Evolutionary conservation across 2,329 filamentous ascomycete genomes (phyloP).

Genomic region (Phialocephala sp.): DNA sequence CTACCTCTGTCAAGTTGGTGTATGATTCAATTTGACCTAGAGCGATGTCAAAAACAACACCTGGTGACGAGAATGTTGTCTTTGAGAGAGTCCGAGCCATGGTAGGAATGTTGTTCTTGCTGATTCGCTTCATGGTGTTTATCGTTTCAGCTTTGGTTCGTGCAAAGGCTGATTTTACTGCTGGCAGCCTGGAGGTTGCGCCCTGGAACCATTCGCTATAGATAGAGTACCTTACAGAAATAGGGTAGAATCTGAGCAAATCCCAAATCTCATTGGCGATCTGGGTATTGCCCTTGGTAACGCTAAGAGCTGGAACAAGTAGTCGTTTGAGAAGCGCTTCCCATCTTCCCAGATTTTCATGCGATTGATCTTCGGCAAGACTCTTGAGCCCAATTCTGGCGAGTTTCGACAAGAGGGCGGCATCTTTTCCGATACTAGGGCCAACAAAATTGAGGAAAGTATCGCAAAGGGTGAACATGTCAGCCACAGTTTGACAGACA

Average conservation of each 20-base stretch:
- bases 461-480: slow-evolving; percentile 85
- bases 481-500: slow-evolving; percentile 86
- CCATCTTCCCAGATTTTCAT: slow-evolving; percentile 79
- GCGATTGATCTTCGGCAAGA: slow-evolving; percentile 71
- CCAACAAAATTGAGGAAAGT: slow-evolving; percentile 86
- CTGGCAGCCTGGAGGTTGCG: slow-evolving; percentile 74
- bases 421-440: slow-evolving; percentile 86
- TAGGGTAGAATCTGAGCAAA: slow-evolving; percentile 79
- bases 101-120: slow-evolving; percentile 81
- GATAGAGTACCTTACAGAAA: slow-evolving; percentile 79
- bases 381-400: slow-evolving; percentile 84
- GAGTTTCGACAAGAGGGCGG: slow-evolving; percentile 78
- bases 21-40: slow-evolving; percentile 93
- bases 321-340: slow-evolving; percentile 81
- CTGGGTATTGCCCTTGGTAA: slow-evolving; percentile 83
- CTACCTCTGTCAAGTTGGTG: slow-evolving; percentile 90
- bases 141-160: slow-evolving; percentile 79
- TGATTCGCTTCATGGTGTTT: slow-evolving; percentile 86
- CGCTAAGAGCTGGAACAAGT: slow-evolving; percentile 85
- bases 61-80: slow-evolving; percentile 88
- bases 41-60: slow-evolving; percentile 87
- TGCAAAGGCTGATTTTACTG: slow-evolving; percentile 80
- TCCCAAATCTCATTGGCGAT: slow-evolving; percentile 87
- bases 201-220: slow-evolving; percentile 94
- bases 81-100: slow-evolving; percentile 92